Percentiles rank a stretch among this genome's conserved stretches.
Evolutionary conservation across 1,284 basidiomycete species (phyloP).

Genomic region (Tilletia caries): DNA sequence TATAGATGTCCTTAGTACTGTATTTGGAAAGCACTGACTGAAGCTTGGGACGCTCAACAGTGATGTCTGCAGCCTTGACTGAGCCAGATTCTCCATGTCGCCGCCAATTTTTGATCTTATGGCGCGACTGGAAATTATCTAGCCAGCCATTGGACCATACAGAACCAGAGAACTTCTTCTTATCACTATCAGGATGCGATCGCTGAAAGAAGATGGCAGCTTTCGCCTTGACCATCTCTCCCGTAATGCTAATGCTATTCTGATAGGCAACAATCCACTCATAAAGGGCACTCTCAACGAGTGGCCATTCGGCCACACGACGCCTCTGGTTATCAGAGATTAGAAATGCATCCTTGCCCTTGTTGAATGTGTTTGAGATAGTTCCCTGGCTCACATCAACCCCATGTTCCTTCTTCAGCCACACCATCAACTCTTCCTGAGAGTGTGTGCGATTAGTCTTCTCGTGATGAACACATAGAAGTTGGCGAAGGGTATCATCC

Average conservation of each 20-base stretch:
- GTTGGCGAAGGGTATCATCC: not conserved
- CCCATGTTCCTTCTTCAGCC: not conserved
- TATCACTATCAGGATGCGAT: not conserved
- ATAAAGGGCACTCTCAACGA: not conserved
- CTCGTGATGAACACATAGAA: not conserved
- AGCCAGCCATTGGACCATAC: conserved; percentile 7
- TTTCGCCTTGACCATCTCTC: conserved; percentile 1
- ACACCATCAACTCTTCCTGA: not conserved
- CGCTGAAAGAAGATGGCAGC: not conserved
- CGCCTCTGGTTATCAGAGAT: not conserved
- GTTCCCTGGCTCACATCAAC: not conserved
- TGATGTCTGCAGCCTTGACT: not conserved
- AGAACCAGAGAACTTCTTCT: not conserved
- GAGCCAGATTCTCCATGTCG: not conserved
- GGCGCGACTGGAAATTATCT: not conserved
- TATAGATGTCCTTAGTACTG: not conserved
- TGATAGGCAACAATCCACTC: not conserved
- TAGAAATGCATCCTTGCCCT: not conserved
- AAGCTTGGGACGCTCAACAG: not conserved
- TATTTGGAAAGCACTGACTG: not conserved
- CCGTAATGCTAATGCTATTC: not conserved
- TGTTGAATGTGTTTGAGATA: not conserved
- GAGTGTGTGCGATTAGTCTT: not conserved
- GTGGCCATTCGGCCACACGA: not conserved
- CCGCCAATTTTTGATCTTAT: not conserved